Evolutionary conservation across 768 basidiomycete genomes (phyloP).

Genomic region (Lenzites betulinus): DNA sequence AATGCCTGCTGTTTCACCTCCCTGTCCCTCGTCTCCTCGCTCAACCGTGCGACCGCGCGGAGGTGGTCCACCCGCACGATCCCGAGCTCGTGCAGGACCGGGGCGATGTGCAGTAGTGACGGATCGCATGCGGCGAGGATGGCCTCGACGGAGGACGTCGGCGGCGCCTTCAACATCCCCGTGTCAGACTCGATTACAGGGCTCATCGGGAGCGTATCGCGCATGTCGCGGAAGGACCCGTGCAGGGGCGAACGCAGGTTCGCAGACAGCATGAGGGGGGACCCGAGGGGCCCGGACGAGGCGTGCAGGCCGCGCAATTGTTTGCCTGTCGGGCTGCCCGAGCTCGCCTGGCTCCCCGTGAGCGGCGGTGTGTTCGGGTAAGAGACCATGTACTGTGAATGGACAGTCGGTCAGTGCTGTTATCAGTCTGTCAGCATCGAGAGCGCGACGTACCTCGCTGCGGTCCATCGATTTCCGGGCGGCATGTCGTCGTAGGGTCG

Average conservation of each 20-base stretch:
- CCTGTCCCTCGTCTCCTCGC: constrained; percentile 65
- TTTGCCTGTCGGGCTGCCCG: constrained; percentile 15
- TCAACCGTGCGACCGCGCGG: constrained; percentile 58
- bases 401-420: neutral
- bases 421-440: neutral
- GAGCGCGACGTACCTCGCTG: constrained; percentile 28
- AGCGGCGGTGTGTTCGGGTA: constrained; percentile 33
- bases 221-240: constrained; percentile 15
- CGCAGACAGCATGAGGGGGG: neutral
- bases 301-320: neutral
- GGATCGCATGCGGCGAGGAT: constrained; percentile 66
- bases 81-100: constrained; percentile 57
- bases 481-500: constrained; percentile 19
- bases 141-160: constrained; percentile 48
- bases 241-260: constrained; percentile 22
- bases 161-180: constrained; percentile 31
- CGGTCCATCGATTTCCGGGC: constrained; percentile 28
- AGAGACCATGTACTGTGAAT: constrained; percentile 25
- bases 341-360: constrained; percentile 28
- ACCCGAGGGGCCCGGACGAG: too few relatives aligned
- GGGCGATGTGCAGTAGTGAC: constrained; percentile 62
- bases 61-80: constrained; percentile 63
- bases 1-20: constrained; percentile 73
- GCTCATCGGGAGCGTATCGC: constrained; percentile 6
- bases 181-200: constrained; percentile 12